Conservation (phyloP, 108 stramenopile species). For the Nannochloropsis salina region DNA sequence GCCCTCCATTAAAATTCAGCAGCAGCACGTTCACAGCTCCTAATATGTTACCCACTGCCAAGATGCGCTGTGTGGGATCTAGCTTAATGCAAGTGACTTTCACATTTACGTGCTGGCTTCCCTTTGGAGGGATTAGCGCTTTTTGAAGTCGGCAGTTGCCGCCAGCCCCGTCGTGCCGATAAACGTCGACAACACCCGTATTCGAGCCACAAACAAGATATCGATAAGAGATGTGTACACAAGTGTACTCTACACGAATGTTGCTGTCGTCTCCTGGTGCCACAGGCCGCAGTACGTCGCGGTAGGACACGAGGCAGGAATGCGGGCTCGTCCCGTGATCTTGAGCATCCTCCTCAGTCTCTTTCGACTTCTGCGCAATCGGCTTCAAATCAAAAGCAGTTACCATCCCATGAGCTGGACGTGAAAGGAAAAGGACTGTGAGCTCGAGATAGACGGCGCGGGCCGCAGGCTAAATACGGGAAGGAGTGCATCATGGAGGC, state of each 20-base stretch:
- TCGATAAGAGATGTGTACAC: background rate
- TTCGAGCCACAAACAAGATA: conserved; percentile 1
- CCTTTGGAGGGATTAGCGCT: background rate
- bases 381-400: too few species aligned
- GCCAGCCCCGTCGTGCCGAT: conserved; percentile 7
- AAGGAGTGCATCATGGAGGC: too few species aligned
- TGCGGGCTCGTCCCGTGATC: background rate
- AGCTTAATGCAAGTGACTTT: conserved; percentile 12
- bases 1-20: background rate
- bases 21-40: background rate
- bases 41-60: conserved; percentile 2
- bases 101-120: conserved; percentile 8
- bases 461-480: too few species aligned
- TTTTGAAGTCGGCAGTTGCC: background rate
- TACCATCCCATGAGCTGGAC: too few species aligned
- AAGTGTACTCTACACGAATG: background rate
- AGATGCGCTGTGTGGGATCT: background rate
- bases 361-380: too few species aligned
- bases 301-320: conserved; percentile 3
- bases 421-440: too few species aligned
- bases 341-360: too few species aligned
- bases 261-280: background rate
- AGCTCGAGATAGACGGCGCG: too few species aligned
- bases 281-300: background rate
- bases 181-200: background rate